A percentile compares a stretch with the other conserved stretches of the same genome.
These are phyloP conservation scores for Scutellospora calospora DNA, from an alignment of 371 early-diverging fungal genomes.

Conservation along the genomic window DNA sequence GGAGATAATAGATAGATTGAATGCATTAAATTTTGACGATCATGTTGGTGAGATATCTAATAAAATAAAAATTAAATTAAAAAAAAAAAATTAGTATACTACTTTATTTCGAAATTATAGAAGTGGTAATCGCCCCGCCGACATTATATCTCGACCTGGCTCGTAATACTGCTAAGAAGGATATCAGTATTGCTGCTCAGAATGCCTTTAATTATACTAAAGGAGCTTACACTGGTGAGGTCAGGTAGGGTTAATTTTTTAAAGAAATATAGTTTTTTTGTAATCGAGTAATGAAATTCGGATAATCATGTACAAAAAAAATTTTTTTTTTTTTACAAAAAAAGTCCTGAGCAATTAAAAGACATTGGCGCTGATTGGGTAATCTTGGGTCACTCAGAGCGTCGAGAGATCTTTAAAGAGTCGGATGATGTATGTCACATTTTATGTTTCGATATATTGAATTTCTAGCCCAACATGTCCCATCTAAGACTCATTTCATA, in stretches of 20 bases:
- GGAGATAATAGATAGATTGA: constrained; percentile 78
- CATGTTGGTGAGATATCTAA: constrained; percentile 51
- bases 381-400: constrained; percentile 99
- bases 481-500: too few species aligned
- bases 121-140: constrained; percentile 98
- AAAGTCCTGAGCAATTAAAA: constrained; percentile 93
- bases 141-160: constrained; percentile 90
- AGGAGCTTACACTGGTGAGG: constrained; percentile 99
- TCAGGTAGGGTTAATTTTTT: constrained; percentile 64
- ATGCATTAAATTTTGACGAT: constrained; percentile 63
- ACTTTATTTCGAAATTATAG: constrained; percentile 56
- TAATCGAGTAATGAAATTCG: not conserved
- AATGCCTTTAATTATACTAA: constrained; percentile 88
- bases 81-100: not conserved
- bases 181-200: constrained; percentile 96
- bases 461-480: not conserved
- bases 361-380: constrained; percentile 96
- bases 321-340: constrained; percentile 26
- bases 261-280: not conserved
- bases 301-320: too few species aligned
- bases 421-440: constrained; percentile 73
- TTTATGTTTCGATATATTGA: not conserved
- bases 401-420: constrained; percentile 94
- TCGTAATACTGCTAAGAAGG: constrained; percentile 76
- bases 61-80: not conserved